Percentiles rank a stretch among this genome's conserved stretches.
phyloP scores from a whole-genome alignment of 352 stramenopile genomes.

The Phytophthora cactorum region DNA sequence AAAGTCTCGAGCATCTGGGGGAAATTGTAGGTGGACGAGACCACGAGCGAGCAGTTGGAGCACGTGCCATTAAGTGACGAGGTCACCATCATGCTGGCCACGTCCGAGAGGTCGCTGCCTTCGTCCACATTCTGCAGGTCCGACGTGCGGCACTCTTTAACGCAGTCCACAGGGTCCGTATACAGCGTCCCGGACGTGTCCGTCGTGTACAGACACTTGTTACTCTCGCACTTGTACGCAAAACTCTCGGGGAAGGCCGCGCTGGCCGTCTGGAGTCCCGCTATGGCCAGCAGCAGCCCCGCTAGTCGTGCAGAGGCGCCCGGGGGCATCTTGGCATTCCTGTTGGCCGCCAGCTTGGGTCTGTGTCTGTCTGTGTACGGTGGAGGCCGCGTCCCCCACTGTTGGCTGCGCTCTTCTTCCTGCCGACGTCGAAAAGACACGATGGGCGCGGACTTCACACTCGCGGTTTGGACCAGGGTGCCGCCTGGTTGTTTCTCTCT shows the following conservation, averaged over 20 bases:
- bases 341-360: slow-evolving; percentile 27
- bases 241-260: slow-evolving; percentile 42
- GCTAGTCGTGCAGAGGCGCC: slow-evolving; percentile 14
- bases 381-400: slow-evolving; percentile 17
- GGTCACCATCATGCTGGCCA: slow-evolving; percentile 46
- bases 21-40: slow-evolving; percentile 73
- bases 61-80: slow-evolving; percentile 79
- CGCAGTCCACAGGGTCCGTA: slow-evolving; percentile 54
- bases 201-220: slow-evolving; percentile 55
- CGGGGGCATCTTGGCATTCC: slow-evolving; percentile 34
- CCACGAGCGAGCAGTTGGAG: slow-evolving; percentile 64
- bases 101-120: slow-evolving; percentile 56
- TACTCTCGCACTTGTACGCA: slow-evolving; percentile 55
- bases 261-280: background rate
- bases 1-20: slow-evolving; percentile 72
- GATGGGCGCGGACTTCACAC: too few species aligned
- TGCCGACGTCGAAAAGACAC: background rate
- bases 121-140: slow-evolving; percentile 54
- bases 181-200: slow-evolving; percentile 42
- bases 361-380: slow-evolving; percentile 12
- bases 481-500: slow-evolving; percentile 34
- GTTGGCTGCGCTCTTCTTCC: slow-evolving; percentile 13
- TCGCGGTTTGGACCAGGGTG: slow-evolving; percentile 8
- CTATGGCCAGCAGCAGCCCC: slow-evolving; percentile 1
- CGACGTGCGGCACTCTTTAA: slow-evolving; percentile 51